These are phyloP conservation scores for Saitozyma podzolica DNA, from an alignment of 768 basidiomycete genomes.

Conservation along the genomic window DNA sequence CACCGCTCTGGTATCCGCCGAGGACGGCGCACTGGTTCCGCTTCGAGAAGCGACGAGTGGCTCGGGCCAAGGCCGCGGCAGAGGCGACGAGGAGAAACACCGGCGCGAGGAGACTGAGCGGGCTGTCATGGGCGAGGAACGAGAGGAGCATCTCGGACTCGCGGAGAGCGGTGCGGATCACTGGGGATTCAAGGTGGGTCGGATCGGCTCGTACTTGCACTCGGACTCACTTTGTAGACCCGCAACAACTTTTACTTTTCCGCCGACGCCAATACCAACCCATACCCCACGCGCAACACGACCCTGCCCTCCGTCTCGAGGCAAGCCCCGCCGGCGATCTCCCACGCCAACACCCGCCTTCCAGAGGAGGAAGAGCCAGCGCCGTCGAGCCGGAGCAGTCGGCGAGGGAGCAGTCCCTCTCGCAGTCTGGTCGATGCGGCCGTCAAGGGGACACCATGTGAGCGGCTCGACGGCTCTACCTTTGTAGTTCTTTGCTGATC, in stretches of 20 bases:
- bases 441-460: constrained; percentile 88
- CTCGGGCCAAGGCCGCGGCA: constrained; percentile 28
- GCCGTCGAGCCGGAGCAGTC: constrained; percentile 16
- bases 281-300: constrained; percentile 58
- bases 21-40: constrained; percentile 46
- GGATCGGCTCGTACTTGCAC: constrained; percentile 1
- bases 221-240: constrained; percentile 58
- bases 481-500: neutral
- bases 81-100: constrained; percentile 34
- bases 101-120: constrained; percentile 23
- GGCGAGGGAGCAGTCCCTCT: constrained; percentile 74
- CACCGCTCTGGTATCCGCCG: constrained; percentile 43
- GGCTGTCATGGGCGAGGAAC: constrained; percentile 40
- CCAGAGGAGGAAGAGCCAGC: constrained; percentile 58
- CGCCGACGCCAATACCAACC: constrained; percentile 84
- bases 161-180: constrained; percentile 38
- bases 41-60: constrained; percentile 41
- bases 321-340: constrained; percentile 58
- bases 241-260: constrained; percentile 94
- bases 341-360: constrained; percentile 78
- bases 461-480: constrained; percentile 39
- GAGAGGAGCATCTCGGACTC: constrained; percentile 21
- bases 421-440: constrained; percentile 88
- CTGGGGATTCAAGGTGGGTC: constrained; percentile 50
- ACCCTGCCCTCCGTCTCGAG: constrained; percentile 11